Base-by-base conservation (phyloP, 2,329 filamentous ascomycete species). In the Onygena corvina region DNA sequence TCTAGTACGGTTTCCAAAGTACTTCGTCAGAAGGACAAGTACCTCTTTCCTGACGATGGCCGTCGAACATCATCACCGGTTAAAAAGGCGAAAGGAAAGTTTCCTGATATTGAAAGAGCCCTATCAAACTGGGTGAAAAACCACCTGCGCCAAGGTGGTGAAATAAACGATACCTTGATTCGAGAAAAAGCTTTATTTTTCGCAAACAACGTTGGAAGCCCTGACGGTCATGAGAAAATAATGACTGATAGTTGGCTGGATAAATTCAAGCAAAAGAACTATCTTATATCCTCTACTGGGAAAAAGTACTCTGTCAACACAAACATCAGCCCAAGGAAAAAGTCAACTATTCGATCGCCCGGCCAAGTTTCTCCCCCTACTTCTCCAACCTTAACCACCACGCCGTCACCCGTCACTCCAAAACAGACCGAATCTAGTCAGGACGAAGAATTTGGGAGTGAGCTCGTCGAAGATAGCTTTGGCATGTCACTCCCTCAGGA, bases 1-100 rank as follows among this genome's bases (percentile, higher is more conserved):
- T 60, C 50, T 65, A 98, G 92, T 71, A 98, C 92, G 45, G 92
- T 98, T n/a, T 98, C 92, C 49, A 98, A 98, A 65, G 92, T 96
- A 49, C 69, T 98, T 56, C 82, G 90, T 48, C 83, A 94, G 61
- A 94, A 90, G 70, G 92, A 98, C 55, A 92, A 93, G 65, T 96
- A 94, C 67, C 76, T 96, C 12, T 84, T 83, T 60, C 80, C 80
- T 48, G 86, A 86, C 60, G 88, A 86, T 65, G 84, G 81, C 57
- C 86, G 75, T 63, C 79, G 76, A 57, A n/a, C n/a, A n/a, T n/a
- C n/a, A n/a, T 90, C 88, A 38, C 85, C 86, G 4, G 77, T 84
- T 56, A 94, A 92, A 66, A 83, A 84, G 57, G 73, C 77, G 50
- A 94, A 94, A 69, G 83, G 85, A 48, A 92, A 90, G 65, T 83